Percentiles rank a stretch among this genome's conserved stretches.
These are phyloP conservation scores for Cordyceps farinosa DNA, from an alignment of 2,329 filamentous ascomycete species.

Conservation along the genomic window DNA sequence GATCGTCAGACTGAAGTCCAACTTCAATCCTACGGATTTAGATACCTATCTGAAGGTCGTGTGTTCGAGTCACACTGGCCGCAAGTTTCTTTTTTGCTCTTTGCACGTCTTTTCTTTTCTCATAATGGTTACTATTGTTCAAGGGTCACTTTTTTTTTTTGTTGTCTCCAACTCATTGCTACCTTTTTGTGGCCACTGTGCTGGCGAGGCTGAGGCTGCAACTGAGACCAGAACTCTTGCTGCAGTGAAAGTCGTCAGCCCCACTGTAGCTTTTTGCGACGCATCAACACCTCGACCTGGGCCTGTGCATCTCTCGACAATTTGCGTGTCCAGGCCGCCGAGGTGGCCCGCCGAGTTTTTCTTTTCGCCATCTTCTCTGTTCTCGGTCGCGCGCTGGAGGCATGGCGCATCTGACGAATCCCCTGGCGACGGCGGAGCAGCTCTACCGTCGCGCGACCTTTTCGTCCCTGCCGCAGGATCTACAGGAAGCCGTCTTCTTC, in stretches of 20 bases:
- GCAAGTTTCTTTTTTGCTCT: conserved; percentile 22
- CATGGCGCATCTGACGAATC: conserved; percentile 65
- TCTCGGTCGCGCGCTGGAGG: neutral
- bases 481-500: conserved; percentile 70
- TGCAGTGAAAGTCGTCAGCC: neutral
- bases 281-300: neutral
- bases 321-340: neutral
- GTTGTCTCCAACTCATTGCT: no score
- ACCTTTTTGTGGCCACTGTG: no score
- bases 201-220: neutral
- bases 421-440: conserved; percentile 69
- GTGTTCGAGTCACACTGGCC: conserved; percentile 30
- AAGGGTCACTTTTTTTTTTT: neutral
- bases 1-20: conserved; percentile 30
- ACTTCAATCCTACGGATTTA: conserved; percentile 27
- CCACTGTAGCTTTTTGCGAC: conserved; percentile 10
- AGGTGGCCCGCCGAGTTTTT: no score
- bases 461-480: conserved; percentile 59
- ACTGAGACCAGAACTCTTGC: neutral
- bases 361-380: neutral
- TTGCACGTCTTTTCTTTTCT: neutral
- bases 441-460: conserved; percentile 55
- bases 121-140: neutral
- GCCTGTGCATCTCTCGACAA: neutral
- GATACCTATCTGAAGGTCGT: conserved; percentile 29